Evolutionary conservation across 768 basidiomycete species (phyloP).

Genomic region (Suillus paluster): DNA sequence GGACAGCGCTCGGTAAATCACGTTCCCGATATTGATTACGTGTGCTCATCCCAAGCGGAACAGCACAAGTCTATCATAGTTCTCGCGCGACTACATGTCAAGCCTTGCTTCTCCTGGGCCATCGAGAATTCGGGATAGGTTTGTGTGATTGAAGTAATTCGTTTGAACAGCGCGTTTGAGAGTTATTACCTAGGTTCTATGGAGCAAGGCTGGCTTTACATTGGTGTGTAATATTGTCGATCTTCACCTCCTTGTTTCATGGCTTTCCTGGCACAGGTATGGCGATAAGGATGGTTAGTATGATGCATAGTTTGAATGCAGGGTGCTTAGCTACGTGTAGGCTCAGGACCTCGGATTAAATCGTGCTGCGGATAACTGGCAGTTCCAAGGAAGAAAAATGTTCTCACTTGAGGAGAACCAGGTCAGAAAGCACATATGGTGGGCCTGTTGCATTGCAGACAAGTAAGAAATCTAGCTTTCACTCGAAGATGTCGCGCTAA

Average conservation of each 20-base stretch:
- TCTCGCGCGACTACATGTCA: constrained; percentile 80
- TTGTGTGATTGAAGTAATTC: constrained; percentile 24
- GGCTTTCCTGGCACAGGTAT: constrained; percentile 47
- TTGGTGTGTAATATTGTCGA: constrained; percentile 47
- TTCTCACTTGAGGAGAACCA: constrained; percentile 73
- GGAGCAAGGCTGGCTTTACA: constrained; percentile 87
- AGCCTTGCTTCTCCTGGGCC: constrained; percentile 75
- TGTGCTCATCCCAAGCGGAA: constrained; percentile 12
- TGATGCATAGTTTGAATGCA: not conserved
- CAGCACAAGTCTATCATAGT: constrained; percentile 67
- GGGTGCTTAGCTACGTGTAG: constrained; percentile 38
- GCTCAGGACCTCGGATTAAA: constrained; percentile 84
- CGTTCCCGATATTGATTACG: not conserved
- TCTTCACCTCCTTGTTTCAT: constrained; percentile 1
- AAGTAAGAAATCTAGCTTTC: constrained; percentile 48
- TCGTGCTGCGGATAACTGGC: constrained; percentile 78
- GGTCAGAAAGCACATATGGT: constrained; percentile 79
- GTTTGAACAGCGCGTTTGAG: constrained; percentile 15
- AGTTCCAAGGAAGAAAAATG: constrained; percentile 58
- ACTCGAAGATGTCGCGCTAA: constrained; percentile 8
- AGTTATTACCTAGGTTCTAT: constrained; percentile 49
- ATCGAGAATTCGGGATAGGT: constrained; percentile 87
- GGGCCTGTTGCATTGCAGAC: constrained; percentile 73
- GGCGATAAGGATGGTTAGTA: constrained; percentile 73
- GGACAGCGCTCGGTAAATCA: constrained; percentile 60